Evolutionary conservation across 345 rosid genomes (phyloP), one percentile per base, ranked within the genome.

Genomic region (Laguncularia racemosa): DNA sequence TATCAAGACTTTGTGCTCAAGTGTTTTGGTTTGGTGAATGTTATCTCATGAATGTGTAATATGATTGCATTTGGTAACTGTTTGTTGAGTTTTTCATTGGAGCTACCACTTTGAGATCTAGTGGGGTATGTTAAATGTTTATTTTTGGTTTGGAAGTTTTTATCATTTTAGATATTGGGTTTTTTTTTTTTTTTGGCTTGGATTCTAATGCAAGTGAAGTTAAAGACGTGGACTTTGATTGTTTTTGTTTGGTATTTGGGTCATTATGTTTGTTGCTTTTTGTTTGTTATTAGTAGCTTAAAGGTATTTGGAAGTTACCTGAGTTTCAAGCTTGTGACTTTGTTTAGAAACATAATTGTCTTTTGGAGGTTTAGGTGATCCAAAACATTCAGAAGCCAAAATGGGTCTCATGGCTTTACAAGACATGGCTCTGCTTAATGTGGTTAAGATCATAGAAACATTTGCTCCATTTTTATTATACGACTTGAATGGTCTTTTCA

Each of bases 151-250:
- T 33, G 40, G 7, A 20, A 17, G 55, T 51, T 28, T 49, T 16
- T 28, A 68, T 65, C 38, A 17, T 66, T 57, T 60, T 40, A 33
- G 40, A 33, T 33, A 33, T 33, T 5, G 40, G 9, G 40, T 62
- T 7, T 48, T 38, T 20, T 13, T 18, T 48, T 14, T 26, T 43
- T 51, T 8, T 59, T 77, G 68, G 59, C 67, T 74, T 81, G 73
- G 80, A 83, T 81, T 88, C 58, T 69, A 84, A 74, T 83, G 86
- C 83, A 84, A 84, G 96, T 78, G 95, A 84, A 74, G 65, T 58
- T 73, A 70, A 73, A 80, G 70, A 54, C 57, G 38, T 66, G 63
- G 53, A 63, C 56, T 33, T 33, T 33, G 11, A 45, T 46, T 40
- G 48, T 20, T n/a, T 28, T 55, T 47, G 23, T 56, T 33, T 33